Evolutionary conservation across 2,329 filamentous ascomycete species (phyloP).

Genomic region (Grosmannia clavigera): DNA sequence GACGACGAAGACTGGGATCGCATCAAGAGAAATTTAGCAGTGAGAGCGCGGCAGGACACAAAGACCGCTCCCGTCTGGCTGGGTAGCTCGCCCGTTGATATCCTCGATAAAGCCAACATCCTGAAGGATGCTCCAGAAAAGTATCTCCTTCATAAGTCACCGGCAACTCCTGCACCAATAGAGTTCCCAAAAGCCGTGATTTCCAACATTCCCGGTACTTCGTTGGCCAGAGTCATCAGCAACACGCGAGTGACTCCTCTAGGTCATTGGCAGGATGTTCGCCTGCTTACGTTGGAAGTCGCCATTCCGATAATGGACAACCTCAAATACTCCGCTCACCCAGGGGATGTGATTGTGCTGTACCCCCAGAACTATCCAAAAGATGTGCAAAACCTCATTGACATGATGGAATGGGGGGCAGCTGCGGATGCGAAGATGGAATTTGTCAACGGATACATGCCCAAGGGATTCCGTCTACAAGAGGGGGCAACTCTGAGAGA

Average conservation of each 20-base stretch:
- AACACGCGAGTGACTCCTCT: conserved; percentile 65
- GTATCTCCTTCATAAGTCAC: conserved; percentile 16
- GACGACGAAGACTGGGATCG: conserved; percentile 14
- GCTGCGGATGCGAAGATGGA: conserved; percentile 60
- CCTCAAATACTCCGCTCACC: conserved; percentile 29
- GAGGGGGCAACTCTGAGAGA: conserved; percentile 50
- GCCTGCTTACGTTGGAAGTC: conserved; percentile 55
- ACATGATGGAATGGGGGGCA: conserved; percentile 64
- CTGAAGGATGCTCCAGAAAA: conserved; percentile 22
- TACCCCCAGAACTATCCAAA: conserved; percentile 76
- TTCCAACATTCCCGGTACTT: conserved; percentile 45
- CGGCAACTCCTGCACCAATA: conserved; percentile 2
- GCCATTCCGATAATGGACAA: conserved; percentile 9
- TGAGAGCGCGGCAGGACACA: background rate
- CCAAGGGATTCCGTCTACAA: conserved; percentile 10
- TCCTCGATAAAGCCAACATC: conserved; percentile 23
- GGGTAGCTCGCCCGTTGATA: conserved; percentile 13
- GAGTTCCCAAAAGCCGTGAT: conserved; percentile 19
- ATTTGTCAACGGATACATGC: conserved; percentile 23
- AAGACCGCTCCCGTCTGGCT: conserved; percentile 10
- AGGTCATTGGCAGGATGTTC: conserved; percentile 88
- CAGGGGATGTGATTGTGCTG: conserved; percentile 71
- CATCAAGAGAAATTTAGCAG: conserved; percentile 8
- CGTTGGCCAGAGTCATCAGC: conserved; percentile 43
- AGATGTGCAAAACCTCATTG: conserved; percentile 69